A percentile compares a stretch with the other conserved stretches of the same genome.
phyloP scores from a whole-genome alignment of 176 grass and related monocot species.

The Bonia amplexicaulis region DNA sequence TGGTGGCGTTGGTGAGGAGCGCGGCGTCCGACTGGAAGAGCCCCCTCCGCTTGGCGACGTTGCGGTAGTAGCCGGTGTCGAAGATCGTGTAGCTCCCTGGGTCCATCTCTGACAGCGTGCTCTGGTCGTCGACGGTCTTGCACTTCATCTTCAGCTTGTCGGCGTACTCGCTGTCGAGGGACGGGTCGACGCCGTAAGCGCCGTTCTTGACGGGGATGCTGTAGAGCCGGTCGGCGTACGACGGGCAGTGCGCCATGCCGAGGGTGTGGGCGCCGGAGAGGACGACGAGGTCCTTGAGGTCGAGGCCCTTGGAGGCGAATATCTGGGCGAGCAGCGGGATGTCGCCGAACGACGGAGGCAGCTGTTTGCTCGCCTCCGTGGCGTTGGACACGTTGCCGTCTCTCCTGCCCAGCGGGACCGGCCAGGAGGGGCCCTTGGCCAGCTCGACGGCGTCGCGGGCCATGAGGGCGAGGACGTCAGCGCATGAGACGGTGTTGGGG shows the following conservation, averaged over 20 bases:
- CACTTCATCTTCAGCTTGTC: conserved; percentile 40
- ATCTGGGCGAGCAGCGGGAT: conserved; percentile 8
- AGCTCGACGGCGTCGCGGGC: conserved; percentile 59
- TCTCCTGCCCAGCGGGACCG: not conserved
- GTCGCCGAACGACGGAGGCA: not conserved
- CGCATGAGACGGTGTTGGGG: conserved; percentile 59
- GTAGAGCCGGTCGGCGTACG: conserved; percentile 50
- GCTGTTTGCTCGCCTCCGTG: not conserved
- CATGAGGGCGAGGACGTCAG: conserved; percentile 58
- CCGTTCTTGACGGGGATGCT: conserved; percentile 40
- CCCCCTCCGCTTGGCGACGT: conserved; percentile 35
- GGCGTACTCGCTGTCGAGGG: conserved; percentile 56
- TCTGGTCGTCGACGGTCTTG: conserved; percentile 28
- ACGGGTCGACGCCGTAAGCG: conserved; percentile 35
- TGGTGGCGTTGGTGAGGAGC: conserved; percentile 40
- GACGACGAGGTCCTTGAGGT: conserved; percentile 33
- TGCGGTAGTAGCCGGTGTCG: conserved; percentile 63
- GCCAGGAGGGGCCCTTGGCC: conserved; percentile 26
- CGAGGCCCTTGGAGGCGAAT: conserved; percentile 23
- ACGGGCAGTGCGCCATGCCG: conserved; percentile 48
- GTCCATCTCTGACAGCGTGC: conserved; percentile 70
- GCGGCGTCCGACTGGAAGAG: conserved; percentile 72
- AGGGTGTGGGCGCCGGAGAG: conserved; percentile 59
- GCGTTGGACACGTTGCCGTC: conserved; percentile 19
- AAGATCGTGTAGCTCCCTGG: conserved; percentile 71